Evolutionary conservation across 306 rosid genomes (phyloP), one percentile per base, ranked within the genome.

Genomic region (Astragalus membranaceus): DNA sequence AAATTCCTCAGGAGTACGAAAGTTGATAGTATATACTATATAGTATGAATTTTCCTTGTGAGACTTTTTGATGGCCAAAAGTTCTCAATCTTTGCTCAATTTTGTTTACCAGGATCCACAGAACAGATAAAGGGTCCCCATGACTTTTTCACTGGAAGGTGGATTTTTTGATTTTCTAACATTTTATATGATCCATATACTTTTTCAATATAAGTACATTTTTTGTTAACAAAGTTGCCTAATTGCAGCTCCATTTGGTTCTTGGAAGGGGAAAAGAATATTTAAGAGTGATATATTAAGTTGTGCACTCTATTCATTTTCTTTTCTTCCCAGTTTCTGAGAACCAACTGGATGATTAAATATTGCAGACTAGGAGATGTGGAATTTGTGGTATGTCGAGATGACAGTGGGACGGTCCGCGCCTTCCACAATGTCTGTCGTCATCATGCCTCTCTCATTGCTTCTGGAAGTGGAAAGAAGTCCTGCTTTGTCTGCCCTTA

Each of bases 401-500:
- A 88, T 64, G 89, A 80, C 35, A 42, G 57, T 44, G 91, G 86
- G 30, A 83, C 78, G 64, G 23, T 88, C 65, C 85, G 66, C 1
- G 96, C 92, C 63, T 93, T 93, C 77, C 96, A 93, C 83, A 93
- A 93, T 61, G 96, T 93, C 3, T 93, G 98, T 57, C 92, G 90
- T 7, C 98, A 93, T 84, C 98, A 88, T 20, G 97, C 97, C 12
- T 86, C 92, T 32, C 74, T 93, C 54, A 72, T 93, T 78, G 96
- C 97, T 5, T 81, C 84, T 63, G 93, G 92, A 64, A 77, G 73
- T 55, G 96, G 97, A 77, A 78, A 81, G 50, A 93, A 85, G 66
- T 81, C 97, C 1, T 93, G 98, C 78, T 93, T 93, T 75, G 96
- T 90, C 59, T 93, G 98, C 81, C 98, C 98, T 43, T 93, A 93